Evolutionary conservation across 768 basidiomycete species (phyloP).

Genomic region (Tricholoma matsutake): DNA sequence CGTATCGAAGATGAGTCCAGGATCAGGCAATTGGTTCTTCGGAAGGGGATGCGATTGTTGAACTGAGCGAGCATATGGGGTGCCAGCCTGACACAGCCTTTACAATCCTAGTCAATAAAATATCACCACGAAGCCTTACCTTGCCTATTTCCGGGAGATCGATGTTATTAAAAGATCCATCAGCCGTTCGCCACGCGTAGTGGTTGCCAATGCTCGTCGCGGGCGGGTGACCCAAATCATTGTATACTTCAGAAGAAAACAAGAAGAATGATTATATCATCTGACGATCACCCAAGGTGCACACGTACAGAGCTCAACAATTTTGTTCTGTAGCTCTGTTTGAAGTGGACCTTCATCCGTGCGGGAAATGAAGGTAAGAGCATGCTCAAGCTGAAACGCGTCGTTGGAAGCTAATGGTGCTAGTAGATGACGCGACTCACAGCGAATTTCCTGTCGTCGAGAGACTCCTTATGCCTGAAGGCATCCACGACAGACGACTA

Average conservation of each 20-base stretch:
- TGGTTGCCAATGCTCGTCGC: slow-evolving; percentile 61
- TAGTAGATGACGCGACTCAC: slow-evolving; percentile 37
- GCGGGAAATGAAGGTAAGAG: slow-evolving; percentile 58
- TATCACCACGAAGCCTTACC: slow-evolving; percentile 19
- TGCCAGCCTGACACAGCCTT: slow-evolving; percentile 45
- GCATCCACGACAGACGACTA: slow-evolving; percentile 63
- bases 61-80: slow-evolving; percentile 81
- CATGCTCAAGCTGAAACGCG: slow-evolving; percentile 61
- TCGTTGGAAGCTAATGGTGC: not conserved
- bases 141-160: slow-evolving; percentile 69
- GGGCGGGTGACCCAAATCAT: slow-evolving; percentile 79
- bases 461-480: slow-evolving; percentile 52
- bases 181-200: slow-evolving; percentile 68
- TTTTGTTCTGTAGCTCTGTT: slow-evolving; percentile 40
- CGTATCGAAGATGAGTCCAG: slow-evolving; percentile 80
- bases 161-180: slow-evolving; percentile 77
- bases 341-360: slow-evolving; percentile 47
- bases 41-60: slow-evolving; percentile 67
- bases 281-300: not conserved
- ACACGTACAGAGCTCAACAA: slow-evolving; percentile 54
- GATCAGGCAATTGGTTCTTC: slow-evolving; percentile 67
- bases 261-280: not conserved
- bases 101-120: not conserved
- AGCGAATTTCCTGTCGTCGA: slow-evolving; percentile 77
- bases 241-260: slow-evolving; percentile 52